Conservation (phyloP, 768 basidiomycete genomes). For the Mycena sanguinolenta region DNA sequence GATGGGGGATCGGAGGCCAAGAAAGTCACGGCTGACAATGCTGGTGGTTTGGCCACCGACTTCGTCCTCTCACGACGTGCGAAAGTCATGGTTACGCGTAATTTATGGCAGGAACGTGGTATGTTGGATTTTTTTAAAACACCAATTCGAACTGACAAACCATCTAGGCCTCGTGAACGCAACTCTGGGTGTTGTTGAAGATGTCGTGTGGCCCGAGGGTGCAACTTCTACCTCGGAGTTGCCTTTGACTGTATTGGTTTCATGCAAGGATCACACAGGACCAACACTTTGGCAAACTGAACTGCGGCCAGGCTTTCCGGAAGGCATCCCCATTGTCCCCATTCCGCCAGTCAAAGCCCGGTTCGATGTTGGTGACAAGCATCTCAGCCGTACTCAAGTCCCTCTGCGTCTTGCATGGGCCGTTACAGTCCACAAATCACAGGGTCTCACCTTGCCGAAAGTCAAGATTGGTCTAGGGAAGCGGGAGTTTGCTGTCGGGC, state of each 20-base stretch:
- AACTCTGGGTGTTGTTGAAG: slow-evolving; percentile 27
- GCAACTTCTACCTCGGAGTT: slow-evolving; percentile 28
- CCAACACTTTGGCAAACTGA: slow-evolving; percentile 34
- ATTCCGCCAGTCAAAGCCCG: slow-evolving; percentile 29
- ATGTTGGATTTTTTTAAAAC: not conserved
- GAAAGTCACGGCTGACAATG: slow-evolving; percentile 11
- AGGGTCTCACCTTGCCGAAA: slow-evolving; percentile 77
- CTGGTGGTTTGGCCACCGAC: slow-evolving; percentile 17
- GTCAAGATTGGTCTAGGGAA: slow-evolving; percentile 72
- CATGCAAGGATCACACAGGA: slow-evolving; percentile 31
- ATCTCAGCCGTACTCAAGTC: slow-evolving; percentile 48
- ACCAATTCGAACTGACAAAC: too few species aligned
- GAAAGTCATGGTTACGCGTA: slow-evolving; percentile 30
- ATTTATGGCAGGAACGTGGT: slow-evolving; percentile 29
- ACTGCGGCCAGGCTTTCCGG: slow-evolving; percentile 7
- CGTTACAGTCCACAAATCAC: slow-evolving; percentile 82
- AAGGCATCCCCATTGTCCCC: slow-evolving; percentile 35
- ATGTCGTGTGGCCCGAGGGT: slow-evolving; percentile 33
- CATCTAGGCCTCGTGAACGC: slow-evolving; percentile 34
- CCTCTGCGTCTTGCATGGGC: slow-evolving; percentile 79
- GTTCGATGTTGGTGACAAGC: slow-evolving; percentile 31
- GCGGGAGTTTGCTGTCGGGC: slow-evolving; percentile 32
- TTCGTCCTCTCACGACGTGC: not conserved
- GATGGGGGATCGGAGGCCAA: slow-evolving; percentile 14
- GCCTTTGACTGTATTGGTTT: slow-evolving; percentile 35